phyloP scores from a whole-genome alignment of 2,329 filamentous ascomycete species.

The Nemania sp. region DNA sequence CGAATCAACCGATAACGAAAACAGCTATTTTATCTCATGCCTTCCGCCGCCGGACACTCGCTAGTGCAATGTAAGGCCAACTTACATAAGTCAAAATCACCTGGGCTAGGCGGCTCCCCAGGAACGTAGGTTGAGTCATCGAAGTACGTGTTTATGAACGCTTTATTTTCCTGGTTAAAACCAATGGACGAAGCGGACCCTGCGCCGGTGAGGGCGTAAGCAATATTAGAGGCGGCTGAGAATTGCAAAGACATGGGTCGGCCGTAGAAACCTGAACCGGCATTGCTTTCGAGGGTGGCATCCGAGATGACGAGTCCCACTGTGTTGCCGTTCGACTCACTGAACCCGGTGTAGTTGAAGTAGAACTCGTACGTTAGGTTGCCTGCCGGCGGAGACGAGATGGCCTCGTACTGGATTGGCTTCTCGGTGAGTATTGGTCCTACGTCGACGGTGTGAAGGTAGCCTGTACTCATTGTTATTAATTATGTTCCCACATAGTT shows the following conservation, averaged over 20 bases:
- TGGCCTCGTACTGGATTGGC: slow-evolving; percentile 22
- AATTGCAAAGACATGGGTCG: slow-evolving; percentile 19
- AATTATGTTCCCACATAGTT: neutral
- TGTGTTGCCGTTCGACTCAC: neutral
- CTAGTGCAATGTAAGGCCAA: neutral
- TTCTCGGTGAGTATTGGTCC: neutral
- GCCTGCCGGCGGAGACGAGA: slow-evolving; percentile 18
- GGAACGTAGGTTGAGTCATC: slow-evolving; percentile 23
- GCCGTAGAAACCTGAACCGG: neutral
- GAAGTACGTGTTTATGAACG: slow-evolving; percentile 5
- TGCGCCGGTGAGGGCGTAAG: slow-evolving; percentile 6
- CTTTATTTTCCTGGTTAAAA: slow-evolving; percentile 10
- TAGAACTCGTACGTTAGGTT: slow-evolving; percentile 23
- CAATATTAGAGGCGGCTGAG: slow-evolving; percentile 16
- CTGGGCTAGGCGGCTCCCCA: neutral
- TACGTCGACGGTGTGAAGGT: slow-evolving; percentile 11
- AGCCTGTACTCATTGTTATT: slow-evolving; percentile 18
- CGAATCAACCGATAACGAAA: neutral
- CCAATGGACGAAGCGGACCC: neutral
- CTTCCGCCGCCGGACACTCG: too few relatives aligned
- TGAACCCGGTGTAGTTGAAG: slow-evolving; percentile 26
- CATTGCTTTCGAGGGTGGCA: neutral
- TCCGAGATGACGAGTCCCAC: slow-evolving; percentile 21
- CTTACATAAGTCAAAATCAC: slow-evolving; percentile 14
- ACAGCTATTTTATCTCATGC: too few relatives aligned